Evolutionary conservation across 169 alveolate species (phyloP), one percentile per base, ranked within the genome.

Genomic region (Plasmodium gallinaceum): DNA sequence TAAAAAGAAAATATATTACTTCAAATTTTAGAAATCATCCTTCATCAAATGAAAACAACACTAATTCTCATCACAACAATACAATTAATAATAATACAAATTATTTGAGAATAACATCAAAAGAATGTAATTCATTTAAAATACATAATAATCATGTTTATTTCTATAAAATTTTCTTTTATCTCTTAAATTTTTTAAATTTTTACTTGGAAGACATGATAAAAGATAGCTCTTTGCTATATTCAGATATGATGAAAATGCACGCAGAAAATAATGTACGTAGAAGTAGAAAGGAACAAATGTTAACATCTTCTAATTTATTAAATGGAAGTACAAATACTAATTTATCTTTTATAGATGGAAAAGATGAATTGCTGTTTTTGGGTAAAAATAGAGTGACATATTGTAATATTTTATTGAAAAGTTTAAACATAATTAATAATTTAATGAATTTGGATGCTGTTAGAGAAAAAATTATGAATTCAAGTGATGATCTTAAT

Each of bases 141-240:
- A 86, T 86, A 70, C 51, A 58, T 71, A 71, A 48, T 52, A 86
- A 86, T 48, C 39, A 86, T 71, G 39, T 86, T 10, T 70, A 86
- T 45, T 86, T 86, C 70, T 86, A 86, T 54, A 86, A 86, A 26
- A 12, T 86, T 14, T 86, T 86, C 70, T 86, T 86, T 86, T 86
- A 86, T 52, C 43, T 86, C 45, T 54, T 86, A 37, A 86, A 72
- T 86, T 86, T 86, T 39, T 71, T 86, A 69, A 86, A 86, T 58
- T 86, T 58, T 72, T 86, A 86, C 37, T 64, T 86, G 57, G 92
- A 86, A 60, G 92, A 86, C 70, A 86, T 86, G 92, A 71, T 86
- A 58, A 86, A 86, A 60, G 92, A 86, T 65, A 45, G 87, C 18
- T 70, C 92, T 20, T 65, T 86, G 26, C 64, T 86, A 22, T 86